Evolutionary conservation across 31 red algal genomes (phyloP), one percentile per base, ranked within the genome.

Genomic region (Endocladia muricata): DNA sequence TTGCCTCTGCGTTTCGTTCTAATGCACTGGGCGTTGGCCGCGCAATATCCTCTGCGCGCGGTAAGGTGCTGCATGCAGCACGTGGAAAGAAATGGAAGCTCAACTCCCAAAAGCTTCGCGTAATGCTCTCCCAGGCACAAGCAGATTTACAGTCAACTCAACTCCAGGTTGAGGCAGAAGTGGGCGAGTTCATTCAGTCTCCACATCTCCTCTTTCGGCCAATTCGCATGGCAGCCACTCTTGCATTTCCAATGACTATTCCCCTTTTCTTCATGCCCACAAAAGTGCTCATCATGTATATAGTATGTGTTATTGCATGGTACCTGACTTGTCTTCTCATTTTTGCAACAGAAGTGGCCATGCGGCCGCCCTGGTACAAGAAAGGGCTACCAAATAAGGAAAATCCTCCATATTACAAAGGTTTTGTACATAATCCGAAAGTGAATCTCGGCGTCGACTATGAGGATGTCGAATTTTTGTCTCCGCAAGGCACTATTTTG

Each of bases 301-400:
- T 51, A 1, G 36, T 84, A 17, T 88, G 73, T 59, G 68, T 82
- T 74, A 29, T 82, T 26, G 48, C 84, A 9, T 98, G 91, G 91
- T 98, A 98, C 38, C 49, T 91, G 49, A 55, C 74, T 41, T 70
- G 89, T 29, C 56, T 84, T 39, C 47, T 86, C 23, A 37, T 89
- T 25, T 94, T 98, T 55, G 82, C 91, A 2, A 83, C 91, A 2
- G 91, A 98, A 59, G 91, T 98, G 23, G 91, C 91, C 15, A 98
- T 98, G 95, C 79, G 92, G 3, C 95, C 95, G 54, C 95, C 95
- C 25, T 98, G 95, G 95, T 91, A 94, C 78, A 82, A 84, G 58
- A 61, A 62, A 4, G 79, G 86, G 5, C 87, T 98, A 2, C 61
- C 88, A 7, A 39, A 68, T 6, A 78, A 83, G 34, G 81, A 80